These are phyloP conservation scores for Cordia subcordata DNA, from an alignment of 257 asterid genomes.

Conservation along the genomic window DNA sequence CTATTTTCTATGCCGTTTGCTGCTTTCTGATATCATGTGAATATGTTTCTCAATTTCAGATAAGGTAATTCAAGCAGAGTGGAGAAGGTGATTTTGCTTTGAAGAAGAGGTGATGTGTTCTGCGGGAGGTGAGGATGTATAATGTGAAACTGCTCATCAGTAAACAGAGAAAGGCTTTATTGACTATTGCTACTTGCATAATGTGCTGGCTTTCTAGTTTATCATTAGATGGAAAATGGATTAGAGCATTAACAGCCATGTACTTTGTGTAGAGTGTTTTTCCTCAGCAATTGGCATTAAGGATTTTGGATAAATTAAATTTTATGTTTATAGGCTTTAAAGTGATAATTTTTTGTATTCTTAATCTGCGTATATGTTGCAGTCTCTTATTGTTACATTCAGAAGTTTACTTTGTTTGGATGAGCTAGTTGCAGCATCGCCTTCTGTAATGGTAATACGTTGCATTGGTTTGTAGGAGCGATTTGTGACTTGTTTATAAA, in stretches of 20 bases:
- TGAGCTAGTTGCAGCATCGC: too few species aligned
- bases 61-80: constrained; percentile 30
- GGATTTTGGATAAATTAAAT: constrained; percentile 5
- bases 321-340: not conserved
- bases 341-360: not conserved
- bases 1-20: not conserved
- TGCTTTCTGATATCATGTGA: not conserved
- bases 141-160: constrained; percentile 30
- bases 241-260: too few species aligned
- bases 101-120: constrained; percentile 25
- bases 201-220: too few species aligned
- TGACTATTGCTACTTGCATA: too few species aligned
- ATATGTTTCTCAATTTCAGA: constrained; percentile 15
- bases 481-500: too few species aligned
- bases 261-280: not conserved
- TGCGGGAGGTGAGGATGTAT: constrained; percentile 45
- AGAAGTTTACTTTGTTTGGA: not conserved
- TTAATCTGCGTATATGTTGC: not conserved
- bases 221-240: too few species aligned
- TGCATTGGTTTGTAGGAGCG: too few species aligned
- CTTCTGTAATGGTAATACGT: too few species aligned
- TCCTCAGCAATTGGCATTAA: not conserved
- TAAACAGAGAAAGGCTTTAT: too few species aligned
- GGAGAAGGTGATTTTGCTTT: constrained; percentile 26
- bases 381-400: not conserved